Evolutionary conservation across 805 yeast species (phyloP).

Genomic region (Lipomyces yamadae): DNA sequence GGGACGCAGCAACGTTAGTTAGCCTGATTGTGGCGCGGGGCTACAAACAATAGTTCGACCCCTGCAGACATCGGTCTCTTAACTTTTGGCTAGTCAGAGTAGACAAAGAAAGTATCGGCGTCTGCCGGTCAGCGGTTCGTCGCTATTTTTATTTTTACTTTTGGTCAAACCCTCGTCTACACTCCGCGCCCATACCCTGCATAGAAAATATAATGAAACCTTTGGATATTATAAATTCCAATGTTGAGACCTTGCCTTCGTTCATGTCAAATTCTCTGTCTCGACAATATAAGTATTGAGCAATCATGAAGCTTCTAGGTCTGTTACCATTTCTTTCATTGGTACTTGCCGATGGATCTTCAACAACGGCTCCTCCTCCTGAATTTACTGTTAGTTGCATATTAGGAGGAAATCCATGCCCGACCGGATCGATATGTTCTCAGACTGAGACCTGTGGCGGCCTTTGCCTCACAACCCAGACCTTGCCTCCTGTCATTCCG

Average conservation of each 20-base stretch:
- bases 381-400: neutral
- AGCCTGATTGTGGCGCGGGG: too few relatives aligned
- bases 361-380: slow-evolving; percentile 5
- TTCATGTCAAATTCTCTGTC: neutral
- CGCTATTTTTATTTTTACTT: too few relatives aligned
- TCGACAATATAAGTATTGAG: neutral
- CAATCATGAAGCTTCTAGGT: slow-evolving; percentile 2
- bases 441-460: slow-evolving; percentile 10
- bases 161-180: too few relatives aligned
- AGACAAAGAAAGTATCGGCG: too few relatives aligned
- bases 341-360: neutral
- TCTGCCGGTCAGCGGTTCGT: too few relatives aligned
- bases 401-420: slow-evolving; percentile 4
- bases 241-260: neutral
- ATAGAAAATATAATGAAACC: slow-evolving; percentile 3
- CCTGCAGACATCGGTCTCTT: too few relatives aligned
- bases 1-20: too few relatives aligned
- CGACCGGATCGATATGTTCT: slow-evolving; percentile 4
- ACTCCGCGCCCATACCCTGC: neutral
- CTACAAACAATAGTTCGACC: too few relatives aligned
- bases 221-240: neutral
- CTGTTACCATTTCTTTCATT: neutral
- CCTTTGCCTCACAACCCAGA: slow-evolving; percentile 4
- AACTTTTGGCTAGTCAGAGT: too few relatives aligned
- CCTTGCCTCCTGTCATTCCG: slow-evolving; percentile 3